Percentiles rank a stretch among this genome's conserved stretches.
Evolutionary conservation across 441 rosid species (phyloP).

Genomic region (Rhodomyrtus psidioides): DNA sequence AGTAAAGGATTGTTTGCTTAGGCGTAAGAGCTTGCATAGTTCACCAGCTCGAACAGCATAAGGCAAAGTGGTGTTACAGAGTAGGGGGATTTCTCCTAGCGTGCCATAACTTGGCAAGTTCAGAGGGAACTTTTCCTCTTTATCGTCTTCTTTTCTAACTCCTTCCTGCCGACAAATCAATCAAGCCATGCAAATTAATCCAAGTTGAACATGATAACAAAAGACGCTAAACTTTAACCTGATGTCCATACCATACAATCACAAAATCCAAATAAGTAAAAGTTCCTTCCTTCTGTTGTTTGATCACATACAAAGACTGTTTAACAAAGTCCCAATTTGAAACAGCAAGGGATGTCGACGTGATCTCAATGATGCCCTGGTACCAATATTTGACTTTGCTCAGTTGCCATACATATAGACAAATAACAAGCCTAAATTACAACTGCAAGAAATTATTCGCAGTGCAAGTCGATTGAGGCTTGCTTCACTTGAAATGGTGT

Average conservation of each 20-base stretch:
- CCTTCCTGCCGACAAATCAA: constrained; percentile 45
- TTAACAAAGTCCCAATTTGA: background rate
- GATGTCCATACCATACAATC: background rate
- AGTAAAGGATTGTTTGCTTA: constrained; percentile 78
- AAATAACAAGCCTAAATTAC: background rate
- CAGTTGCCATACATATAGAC: background rate
- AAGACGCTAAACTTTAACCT: background rate
- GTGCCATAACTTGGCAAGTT: constrained; percentile 43
- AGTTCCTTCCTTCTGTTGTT: background rate
- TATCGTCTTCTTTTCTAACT: constrained; percentile 48
- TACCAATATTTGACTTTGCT: background rate
- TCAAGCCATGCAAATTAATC: background rate
- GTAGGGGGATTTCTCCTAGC: constrained; percentile 86
- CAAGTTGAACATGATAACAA: background rate
- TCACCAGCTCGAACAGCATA: constrained; percentile 65
- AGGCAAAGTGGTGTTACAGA: constrained; percentile 91
- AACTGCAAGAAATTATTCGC: background rate
- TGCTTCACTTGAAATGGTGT: background rate
- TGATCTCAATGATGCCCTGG: background rate
- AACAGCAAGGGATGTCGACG: background rate
- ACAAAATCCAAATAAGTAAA: background rate
- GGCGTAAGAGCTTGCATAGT: constrained; percentile 62
- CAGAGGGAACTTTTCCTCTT: constrained; percentile 38
- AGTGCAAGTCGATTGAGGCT: background rate
- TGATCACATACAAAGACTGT: background rate